Percentiles rank a stretch among this genome's conserved stretches.
Evolutionary conservation across 2,329 filamentous ascomycete genomes (phyloP).

Genomic region (Mycosphaerella sp.): DNA sequence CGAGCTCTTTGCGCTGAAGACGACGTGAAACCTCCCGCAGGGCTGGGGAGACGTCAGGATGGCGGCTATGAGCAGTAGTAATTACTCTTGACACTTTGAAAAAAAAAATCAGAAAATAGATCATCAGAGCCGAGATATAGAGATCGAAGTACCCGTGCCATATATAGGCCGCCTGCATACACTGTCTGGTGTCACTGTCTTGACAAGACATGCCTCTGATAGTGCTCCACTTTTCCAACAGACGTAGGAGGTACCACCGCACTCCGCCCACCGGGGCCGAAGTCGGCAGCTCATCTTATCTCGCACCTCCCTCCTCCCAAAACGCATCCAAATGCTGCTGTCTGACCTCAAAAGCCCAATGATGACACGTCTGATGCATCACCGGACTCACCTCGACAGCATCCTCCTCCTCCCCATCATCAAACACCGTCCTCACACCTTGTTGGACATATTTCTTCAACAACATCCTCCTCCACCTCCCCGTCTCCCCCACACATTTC

Average conservation of each 20-base stretch:
- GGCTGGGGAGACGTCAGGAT: neutral
- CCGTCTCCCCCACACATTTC: constrained; percentile 48
- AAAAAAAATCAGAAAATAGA: too few species aligned
- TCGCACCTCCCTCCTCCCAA: constrained; percentile 32
- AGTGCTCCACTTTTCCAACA: too few species aligned
- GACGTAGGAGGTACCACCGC: too few species aligned
- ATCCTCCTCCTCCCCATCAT: constrained; percentile 39
- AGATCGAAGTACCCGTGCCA: too few species aligned
- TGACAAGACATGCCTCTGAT: too few species aligned
- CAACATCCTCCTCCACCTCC: constrained; percentile 46
- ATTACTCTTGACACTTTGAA: too few species aligned
- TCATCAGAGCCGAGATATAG: too few species aligned
- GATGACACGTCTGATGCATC: constrained; percentile 52
- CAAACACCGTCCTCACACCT: constrained; percentile 46
- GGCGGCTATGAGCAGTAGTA: neutral
- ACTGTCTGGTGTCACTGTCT: too few species aligned
- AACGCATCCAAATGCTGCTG: constrained; percentile 46
- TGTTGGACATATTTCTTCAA: constrained; percentile 47
- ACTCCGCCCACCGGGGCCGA: too few species aligned
- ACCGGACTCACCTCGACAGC: constrained; percentile 47
- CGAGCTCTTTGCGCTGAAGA: constrained; percentile 6
- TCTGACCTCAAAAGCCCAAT: constrained; percentile 50
- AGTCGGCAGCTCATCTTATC: neutral
- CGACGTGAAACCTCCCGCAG: neutral
- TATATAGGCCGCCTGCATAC: too few species aligned